Evolutionary conservation across 768 basidiomycete genomes (phyloP).

Genomic region (Chlorophyllum brunneum): DNA sequence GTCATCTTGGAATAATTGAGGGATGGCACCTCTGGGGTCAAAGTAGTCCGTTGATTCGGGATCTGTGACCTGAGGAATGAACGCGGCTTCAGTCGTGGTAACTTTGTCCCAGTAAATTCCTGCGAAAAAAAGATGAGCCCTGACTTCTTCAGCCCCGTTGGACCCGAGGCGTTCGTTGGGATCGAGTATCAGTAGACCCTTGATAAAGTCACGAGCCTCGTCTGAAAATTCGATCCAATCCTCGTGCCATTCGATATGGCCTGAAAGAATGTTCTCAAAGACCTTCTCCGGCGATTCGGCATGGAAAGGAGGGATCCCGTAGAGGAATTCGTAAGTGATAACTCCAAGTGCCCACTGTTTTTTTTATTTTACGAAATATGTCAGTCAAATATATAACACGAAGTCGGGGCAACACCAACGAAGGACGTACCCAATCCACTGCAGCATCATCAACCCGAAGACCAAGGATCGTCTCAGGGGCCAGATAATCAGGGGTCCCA

Average conservation of each 20-base stretch:
- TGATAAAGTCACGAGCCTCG: constrained; percentile 89
- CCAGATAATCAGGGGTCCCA: constrained; percentile 96
- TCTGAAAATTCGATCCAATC: constrained; percentile 84
- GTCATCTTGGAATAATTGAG: constrained; percentile 90
- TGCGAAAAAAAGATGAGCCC: constrained; percentile 84
- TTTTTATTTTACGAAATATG: constrained; percentile 17
- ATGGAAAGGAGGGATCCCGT: constrained; percentile 96
- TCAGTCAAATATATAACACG: constrained; percentile 12
- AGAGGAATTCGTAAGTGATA: constrained; percentile 97
- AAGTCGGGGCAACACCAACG: constrained; percentile 3
- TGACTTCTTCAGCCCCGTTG: constrained; percentile 89
- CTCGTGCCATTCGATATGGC: constrained; percentile 94
- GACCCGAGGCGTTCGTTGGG: constrained; percentile 78
- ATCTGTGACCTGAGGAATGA: constrained; percentile 93
- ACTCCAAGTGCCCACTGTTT: constrained; percentile 98
- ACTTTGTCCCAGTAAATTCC: constrained; percentile 94
- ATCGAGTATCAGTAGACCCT: constrained; percentile 77
- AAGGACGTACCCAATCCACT: constrained; percentile 87
- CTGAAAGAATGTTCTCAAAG: constrained; percentile 96
- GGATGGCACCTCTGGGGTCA: constrained; percentile 90
- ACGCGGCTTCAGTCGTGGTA: constrained; percentile 83
- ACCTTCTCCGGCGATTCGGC: constrained; percentile 96
- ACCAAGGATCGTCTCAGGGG: constrained; percentile 93
- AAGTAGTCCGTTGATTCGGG: constrained; percentile 99
- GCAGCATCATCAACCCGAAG: constrained; percentile 91